Evolutionary conservation across 805 yeast species (phyloP), one percentile per base, ranked within the genome.

Genomic region (Ogataea trehalophila): DNA sequence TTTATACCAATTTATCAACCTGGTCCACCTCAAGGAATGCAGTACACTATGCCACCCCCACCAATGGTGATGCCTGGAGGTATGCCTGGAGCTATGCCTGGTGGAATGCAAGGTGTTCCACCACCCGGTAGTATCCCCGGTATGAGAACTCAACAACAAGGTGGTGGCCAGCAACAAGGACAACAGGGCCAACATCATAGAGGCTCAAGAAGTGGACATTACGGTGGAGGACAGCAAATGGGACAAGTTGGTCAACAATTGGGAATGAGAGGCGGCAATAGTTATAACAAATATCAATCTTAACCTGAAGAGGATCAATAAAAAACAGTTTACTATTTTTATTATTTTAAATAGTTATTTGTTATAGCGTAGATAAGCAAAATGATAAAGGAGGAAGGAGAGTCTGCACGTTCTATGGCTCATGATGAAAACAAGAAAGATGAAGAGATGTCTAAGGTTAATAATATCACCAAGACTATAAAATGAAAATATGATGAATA

Each of bases 171-270:
- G n/a, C 18, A n/a, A 16, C 41, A 31, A n/a, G 41, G 33, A 6
- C 18, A 17, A 23, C 41, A 39, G 9, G 33, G 20, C 5, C 20
- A 26, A 8, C 41, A 39, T 15, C 41, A 36, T 36, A 29, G 57
- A 35, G 42, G 42, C 7, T 47, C 53, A 3, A 38, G 57, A 26
- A 52, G 49, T 15, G 47, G 48, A 22, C 40, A 37, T 22, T 50
- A 49, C 29, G 51, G 51, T 17, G 44, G 45, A 6, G 49, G 50
- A n/a, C 50, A 40, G 23, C 51, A 41, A 39, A 51, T 47, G 33
- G 31, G 31, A 26, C 31, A 26, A 26, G 31, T 26, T 6, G 31
- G 31, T 2, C 31, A 26, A 26, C 53, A 49, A n/a, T 20, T 40
- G 39, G 44, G 42, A 14, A 41, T 39, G 42, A 47, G 49, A 34